phyloP scores from a whole-genome alignment of 179 eudicot genomes.

The Spergularia azorica region DNA sequence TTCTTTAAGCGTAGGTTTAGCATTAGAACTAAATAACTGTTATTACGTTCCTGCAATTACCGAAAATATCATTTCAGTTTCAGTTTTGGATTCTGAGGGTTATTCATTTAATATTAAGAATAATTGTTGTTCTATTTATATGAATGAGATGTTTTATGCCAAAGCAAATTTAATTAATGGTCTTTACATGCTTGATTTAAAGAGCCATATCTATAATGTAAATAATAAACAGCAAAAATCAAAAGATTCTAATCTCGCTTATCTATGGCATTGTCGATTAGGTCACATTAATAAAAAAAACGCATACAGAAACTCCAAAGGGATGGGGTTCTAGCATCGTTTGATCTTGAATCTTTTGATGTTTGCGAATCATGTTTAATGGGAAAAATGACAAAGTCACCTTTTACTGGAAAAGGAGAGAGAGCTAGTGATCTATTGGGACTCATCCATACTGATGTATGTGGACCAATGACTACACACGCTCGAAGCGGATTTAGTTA shows the following conservation, averaged over 20 bases:
- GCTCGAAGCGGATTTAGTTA: background rate
- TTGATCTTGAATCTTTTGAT: constrained; percentile 1
- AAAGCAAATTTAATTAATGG: background rate
- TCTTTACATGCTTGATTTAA: background rate
- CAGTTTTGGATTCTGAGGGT: background rate
- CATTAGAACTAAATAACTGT: background rate
- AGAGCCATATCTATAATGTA: background rate
- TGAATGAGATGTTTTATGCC: background rate
- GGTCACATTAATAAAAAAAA: background rate
- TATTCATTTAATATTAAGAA: background rate
- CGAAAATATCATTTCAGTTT: background rate
- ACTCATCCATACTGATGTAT: background rate
- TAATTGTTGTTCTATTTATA: background rate
- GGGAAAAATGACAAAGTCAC: constrained; percentile 8
- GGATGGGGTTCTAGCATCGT: background rate
- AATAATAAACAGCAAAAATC: background rate
- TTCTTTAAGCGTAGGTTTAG: background rate
- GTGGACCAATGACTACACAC: background rate
- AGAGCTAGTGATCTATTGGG: background rate
- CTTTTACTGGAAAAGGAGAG: background rate
- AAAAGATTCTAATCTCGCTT: background rate
- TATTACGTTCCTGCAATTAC: background rate
- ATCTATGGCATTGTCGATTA: background rate
- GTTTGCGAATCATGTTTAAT: background rate
- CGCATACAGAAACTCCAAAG: background rate